phyloP scores from a whole-genome alignment of 495 filamentous ascomycete species.

The Daldinia concentrica region DNA sequence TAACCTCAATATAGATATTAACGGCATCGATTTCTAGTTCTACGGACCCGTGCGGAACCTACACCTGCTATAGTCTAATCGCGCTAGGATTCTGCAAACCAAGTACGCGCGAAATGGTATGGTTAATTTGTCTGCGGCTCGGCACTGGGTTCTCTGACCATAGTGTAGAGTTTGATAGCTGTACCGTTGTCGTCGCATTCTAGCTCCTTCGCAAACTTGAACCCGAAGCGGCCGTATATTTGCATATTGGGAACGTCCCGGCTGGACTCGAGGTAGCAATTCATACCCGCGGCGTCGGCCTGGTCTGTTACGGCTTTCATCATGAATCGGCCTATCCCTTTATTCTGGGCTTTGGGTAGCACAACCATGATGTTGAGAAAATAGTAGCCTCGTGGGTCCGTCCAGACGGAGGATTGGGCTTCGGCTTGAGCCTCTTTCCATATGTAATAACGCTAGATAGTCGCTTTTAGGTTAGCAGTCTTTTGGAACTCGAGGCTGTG shows the following conservation, averaged over 20 bases:
- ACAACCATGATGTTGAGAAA: conserved; percentile 77
- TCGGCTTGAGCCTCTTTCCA: conserved; percentile 69
- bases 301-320: conserved; percentile 65
- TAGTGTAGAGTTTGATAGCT: conserved; percentile 60
- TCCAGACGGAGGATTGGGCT: conserved; percentile 67
- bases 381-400: conserved; percentile 69
- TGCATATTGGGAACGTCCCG: conserved; percentile 68
- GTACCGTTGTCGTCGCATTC: conserved; percentile 66
- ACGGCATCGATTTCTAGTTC: background rate
- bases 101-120: background rate
- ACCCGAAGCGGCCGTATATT: conserved; percentile 74
- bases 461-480: conserved; percentile 20
- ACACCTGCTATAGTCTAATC: background rate
- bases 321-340: conserved; percentile 67
- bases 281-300: conserved; percentile 67
- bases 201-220: conserved; percentile 68
- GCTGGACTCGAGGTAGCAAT: conserved; percentile 73
- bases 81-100: background rate
- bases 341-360: conserved; percentile 64
- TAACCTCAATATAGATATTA: conserved; percentile 2
- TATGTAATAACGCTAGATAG: conserved; percentile 64
- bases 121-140: conserved; percentile 28
- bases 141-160: conserved; percentile 59
- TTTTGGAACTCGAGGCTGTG: conserved; percentile 5
- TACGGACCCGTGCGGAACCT: background rate